Percentiles rank a stretch among this genome's conserved stretches.
phyloP scores from a whole-genome alignment of 148 eudicot genomes.

The Spergularia bocconei region DNA sequence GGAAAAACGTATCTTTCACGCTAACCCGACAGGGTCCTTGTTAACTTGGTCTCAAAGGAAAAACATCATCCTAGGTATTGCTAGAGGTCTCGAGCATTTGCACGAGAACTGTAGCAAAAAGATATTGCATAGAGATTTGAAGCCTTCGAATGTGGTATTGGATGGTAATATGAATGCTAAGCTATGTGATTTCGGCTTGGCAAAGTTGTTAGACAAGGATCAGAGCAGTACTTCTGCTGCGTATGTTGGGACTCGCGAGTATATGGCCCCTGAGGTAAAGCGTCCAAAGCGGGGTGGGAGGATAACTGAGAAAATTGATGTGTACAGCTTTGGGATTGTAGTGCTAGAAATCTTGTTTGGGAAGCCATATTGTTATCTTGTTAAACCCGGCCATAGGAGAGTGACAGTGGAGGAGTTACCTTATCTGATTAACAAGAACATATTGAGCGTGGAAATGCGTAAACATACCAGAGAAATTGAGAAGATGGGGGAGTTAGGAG shows the following conservation, averaged over 20 bases:
- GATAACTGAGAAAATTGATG: constrained; percentile 9
- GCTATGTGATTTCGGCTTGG: constrained; percentile 12
- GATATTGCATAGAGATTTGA: constrained; percentile 9
- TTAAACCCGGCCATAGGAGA: neutral
- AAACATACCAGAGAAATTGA: neutral
- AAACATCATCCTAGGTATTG: constrained; percentile 12
- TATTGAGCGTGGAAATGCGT: neutral
- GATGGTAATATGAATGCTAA: constrained; percentile 9
- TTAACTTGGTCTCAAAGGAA: constrained; percentile 13
- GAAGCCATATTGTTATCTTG: neutral
- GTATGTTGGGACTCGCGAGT: constrained; percentile 5
- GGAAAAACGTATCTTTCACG: constrained; percentile 1
- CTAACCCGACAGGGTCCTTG: neutral
- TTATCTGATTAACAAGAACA: neutral
- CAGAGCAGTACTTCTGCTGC: constrained; percentile 2
- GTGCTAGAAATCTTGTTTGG: constrained; percentile 15
- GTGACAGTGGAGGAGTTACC: neutral
- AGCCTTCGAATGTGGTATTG: constrained; percentile 9
- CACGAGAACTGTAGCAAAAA: constrained; percentile 16
- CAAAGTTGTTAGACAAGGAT: constrained; percentile 10
- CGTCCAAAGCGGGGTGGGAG: neutral
- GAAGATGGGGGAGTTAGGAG: constrained; percentile 3
- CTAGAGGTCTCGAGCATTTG: constrained; percentile 12
- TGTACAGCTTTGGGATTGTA: constrained; percentile 18
- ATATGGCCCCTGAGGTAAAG: constrained; percentile 6